Percentiles rank a stretch among this genome's conserved stretches.
phyloP scores from a whole-genome alignment of 2,329 filamentous ascomycete species.

The Sporothrix curviconia region DNA sequence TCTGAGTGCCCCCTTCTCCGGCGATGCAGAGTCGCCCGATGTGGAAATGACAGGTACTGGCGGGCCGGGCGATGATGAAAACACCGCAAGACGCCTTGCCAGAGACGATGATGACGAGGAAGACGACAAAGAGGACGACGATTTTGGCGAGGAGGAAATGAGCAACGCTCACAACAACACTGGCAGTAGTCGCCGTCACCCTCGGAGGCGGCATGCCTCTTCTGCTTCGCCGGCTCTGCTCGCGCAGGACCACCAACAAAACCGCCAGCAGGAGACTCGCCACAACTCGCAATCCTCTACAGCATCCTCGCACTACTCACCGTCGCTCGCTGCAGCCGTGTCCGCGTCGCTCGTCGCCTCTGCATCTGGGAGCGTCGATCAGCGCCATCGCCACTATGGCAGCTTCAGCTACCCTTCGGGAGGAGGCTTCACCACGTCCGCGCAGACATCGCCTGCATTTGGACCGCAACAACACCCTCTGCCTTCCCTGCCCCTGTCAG shows the following conservation, averaged over 20 bases:
- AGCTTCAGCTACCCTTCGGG: slow-evolving; percentile 41
- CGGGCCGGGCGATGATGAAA: not conserved
- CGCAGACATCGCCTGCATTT: slow-evolving; percentile 51
- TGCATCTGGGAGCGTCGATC: slow-evolving; percentile 28
- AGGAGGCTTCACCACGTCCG: slow-evolving; percentile 30
- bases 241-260: slow-evolving; percentile 33
- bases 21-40: slow-evolving; percentile 33
- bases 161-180: not conserved
- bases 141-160: not conserved
- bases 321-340: slow-evolving; percentile 26
- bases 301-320: slow-evolving; percentile 28
- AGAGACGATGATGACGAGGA: slow-evolving; percentile 4
- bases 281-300: slow-evolving; percentile 50
- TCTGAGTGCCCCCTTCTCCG: slow-evolving; percentile 28
- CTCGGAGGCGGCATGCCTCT: slow-evolving; percentile 30
- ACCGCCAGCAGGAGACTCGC: slow-evolving; percentile 28
- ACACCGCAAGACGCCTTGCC: not conserved
- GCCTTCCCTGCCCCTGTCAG: not conserved
- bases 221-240: slow-evolving; percentile 47
- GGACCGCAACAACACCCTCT: slow-evolving; percentile 40
- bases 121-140: not conserved
- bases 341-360: slow-evolving; percentile 30
- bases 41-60: slow-evolving; percentile 56
- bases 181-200: slow-evolving; percentile 42
- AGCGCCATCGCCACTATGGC: slow-evolving; percentile 34